Evolutionary conservation across 176 grass and related monocot species (phyloP).

Genomic region (Oryza rufipogon): DNA sequence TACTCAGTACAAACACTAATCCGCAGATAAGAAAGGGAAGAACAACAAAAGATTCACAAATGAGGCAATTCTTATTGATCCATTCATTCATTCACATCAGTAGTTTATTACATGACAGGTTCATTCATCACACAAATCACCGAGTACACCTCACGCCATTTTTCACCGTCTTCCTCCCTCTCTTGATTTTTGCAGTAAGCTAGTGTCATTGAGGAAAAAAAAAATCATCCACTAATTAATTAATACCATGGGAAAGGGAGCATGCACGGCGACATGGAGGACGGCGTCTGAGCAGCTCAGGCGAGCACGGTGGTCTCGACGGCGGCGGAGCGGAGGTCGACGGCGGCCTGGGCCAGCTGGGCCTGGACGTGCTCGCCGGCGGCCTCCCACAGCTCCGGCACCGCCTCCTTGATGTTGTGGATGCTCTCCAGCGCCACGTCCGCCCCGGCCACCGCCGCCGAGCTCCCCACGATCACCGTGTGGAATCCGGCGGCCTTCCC

Average conservation of each 20-base stretch:
- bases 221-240: not conserved
- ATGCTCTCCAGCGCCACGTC: slow-evolving; percentile 93
- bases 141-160: not conserved
- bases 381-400: slow-evolving; percentile 82
- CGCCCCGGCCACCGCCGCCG: slow-evolving; percentile 61
- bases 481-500: slow-evolving; percentile 84
- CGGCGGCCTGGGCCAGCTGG: slow-evolving; percentile 20
- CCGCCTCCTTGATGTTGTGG: slow-evolving; percentile 91
- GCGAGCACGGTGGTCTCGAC: slow-evolving; percentile 77
- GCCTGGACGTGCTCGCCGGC: slow-evolving; percentile 52
- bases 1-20: too few species aligned
- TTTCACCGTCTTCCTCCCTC: not conserved
- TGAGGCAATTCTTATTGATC: not conserved
- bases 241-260: not conserved
- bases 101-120: not conserved
- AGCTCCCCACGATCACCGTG: slow-evolving; percentile 86
- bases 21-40: not conserved
- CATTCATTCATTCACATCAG: not conserved
- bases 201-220: not conserved
- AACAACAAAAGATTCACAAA: not conserved
- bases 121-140: not conserved
- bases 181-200: not conserved
- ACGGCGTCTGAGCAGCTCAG: slow-evolving; percentile 21
- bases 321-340: slow-evolving; percentile 52
- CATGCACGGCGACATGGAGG: not conserved